Conservation (phyloP, 257 asterid species). For the Fraxinus pennsylvanica region DNA sequence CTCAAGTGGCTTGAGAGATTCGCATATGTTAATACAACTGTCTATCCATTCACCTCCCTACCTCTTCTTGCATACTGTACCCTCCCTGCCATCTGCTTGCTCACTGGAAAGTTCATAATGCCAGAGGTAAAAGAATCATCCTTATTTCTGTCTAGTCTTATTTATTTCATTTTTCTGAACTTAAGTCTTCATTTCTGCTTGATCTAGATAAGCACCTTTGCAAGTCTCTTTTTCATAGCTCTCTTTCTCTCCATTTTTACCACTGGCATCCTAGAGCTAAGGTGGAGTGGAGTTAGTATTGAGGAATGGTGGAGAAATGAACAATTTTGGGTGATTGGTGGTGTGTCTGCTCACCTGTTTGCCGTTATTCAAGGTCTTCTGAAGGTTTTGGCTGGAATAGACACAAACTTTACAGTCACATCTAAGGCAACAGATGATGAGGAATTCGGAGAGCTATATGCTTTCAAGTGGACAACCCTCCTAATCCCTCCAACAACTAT, state of each 20-base stretch:
- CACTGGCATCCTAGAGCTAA: conserved; percentile 82
- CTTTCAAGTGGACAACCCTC: conserved; percentile 93
- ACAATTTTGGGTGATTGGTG: conserved; percentile 98
- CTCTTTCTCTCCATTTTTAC: conserved; percentile 79
- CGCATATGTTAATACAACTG: conserved; percentile 78
- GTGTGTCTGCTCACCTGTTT: conserved; percentile 85
- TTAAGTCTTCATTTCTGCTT: conserved; percentile 17
- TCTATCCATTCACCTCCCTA: conserved; percentile 86
- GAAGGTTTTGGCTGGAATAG: conserved; percentile 81
- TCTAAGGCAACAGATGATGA: conserved; percentile 81
- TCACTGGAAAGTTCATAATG: conserved; percentile 89
- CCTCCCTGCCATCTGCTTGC: conserved; percentile 87
- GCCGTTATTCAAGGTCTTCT: conserved; percentile 84
- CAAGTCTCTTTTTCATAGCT: conserved; percentile 89
- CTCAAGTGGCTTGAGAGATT: conserved; percentile 90
- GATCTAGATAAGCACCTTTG: conserved; percentile 80
- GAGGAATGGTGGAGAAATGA: conserved; percentile 99
- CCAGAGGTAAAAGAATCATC: conserved; percentile 66
- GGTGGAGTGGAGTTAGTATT: conserved; percentile 95
- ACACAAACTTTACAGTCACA: conserved; percentile 88
- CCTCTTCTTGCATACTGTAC: conserved; percentile 93
- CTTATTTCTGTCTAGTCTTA: background rate
- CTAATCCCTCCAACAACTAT: conserved; percentile 91
- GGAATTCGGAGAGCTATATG: conserved; percentile 75
- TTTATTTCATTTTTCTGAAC: background rate